phyloP scores from a whole-genome alignment of 2,329 filamentous ascomycete species.

The Exserohilum turcica region DNA sequence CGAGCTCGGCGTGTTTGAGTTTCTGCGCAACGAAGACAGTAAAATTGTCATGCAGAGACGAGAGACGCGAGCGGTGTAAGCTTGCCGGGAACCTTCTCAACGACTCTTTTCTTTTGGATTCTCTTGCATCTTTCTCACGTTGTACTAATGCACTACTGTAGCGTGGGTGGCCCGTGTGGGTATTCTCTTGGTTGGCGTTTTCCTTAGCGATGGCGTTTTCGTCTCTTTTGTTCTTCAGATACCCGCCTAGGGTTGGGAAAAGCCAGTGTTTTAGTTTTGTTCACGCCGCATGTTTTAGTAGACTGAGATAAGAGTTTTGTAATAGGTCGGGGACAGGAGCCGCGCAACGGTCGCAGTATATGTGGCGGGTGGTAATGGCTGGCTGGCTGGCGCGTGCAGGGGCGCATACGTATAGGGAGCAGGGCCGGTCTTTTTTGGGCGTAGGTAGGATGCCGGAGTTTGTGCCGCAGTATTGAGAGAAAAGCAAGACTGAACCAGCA shows the following conservation, averaged over 20 bases:
- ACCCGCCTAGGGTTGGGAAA: conserved; percentile 1
- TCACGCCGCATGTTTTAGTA: conserved; percentile 10
- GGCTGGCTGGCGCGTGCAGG: not conserved
- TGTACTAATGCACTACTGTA: conserved; percentile 6
- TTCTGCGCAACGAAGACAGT: conserved; percentile 37
- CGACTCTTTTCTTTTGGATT: not conserved
- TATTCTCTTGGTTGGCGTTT: not conserved
- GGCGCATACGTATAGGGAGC: not conserved
- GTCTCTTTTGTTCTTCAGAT: not conserved
- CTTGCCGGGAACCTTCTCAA: not conserved
- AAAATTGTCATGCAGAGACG: conserved; percentile 40
- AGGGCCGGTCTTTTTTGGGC: not conserved
- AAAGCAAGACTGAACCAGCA: not conserved
- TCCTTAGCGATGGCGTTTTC: conserved; percentile 36
- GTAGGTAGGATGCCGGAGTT: not conserved
- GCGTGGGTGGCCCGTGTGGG: conserved; percentile 5
- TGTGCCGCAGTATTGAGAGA: not conserved
- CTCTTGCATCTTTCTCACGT: not conserved
- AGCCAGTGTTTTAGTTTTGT: not conserved
- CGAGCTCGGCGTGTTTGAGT: conserved; percentile 39
- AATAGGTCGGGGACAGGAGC: conserved; percentile 1
- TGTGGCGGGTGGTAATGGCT: not conserved
- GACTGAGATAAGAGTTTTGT: conserved; percentile 9
- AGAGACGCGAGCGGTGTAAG: conserved; percentile 15
- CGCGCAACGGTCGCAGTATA: not conserved